These are phyloP conservation scores for Chaetomium fimeti DNA, from an alignment of 495 filamentous ascomycete genomes.

Conservation along the genomic window DNA sequence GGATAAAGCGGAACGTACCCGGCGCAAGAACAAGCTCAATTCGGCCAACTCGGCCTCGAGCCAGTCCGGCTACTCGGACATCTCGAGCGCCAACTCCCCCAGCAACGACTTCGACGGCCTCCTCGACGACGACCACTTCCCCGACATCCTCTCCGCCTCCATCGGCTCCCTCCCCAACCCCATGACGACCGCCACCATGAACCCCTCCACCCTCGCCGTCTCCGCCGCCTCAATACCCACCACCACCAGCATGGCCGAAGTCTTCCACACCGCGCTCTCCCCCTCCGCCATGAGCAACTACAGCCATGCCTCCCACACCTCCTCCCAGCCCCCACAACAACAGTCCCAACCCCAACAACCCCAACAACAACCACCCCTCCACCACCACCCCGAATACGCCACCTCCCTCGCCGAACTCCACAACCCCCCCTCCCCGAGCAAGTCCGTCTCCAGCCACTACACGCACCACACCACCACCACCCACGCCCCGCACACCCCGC, in stretches of 20 bases:
- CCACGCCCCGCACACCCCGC: slow-evolving; percentile 32
- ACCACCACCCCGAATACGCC: slow-evolving; percentile 28
- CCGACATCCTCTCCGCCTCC: slow-evolving; percentile 43
- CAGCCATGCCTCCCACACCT: slow-evolving; percentile 27
- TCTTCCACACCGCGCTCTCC: slow-evolving; percentile 31
- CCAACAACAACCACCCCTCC: slow-evolving; percentile 43
- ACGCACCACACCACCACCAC: slow-evolving; percentile 27
- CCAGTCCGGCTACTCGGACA: slow-evolving; percentile 52
- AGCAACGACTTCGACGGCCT: slow-evolving; percentile 38
- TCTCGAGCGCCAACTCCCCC: slow-evolving; percentile 48
- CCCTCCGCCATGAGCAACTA: slow-evolving; percentile 38
- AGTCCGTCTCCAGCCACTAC: slow-evolving; percentile 40
- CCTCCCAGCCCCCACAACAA: slow-evolving; percentile 21
- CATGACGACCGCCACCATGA: slow-evolving; percentile 34
- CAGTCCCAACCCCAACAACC: slow-evolving; percentile 42
- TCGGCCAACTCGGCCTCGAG: slow-evolving; percentile 41
- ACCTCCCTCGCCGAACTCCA: slow-evolving; percentile 21
- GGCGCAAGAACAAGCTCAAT: slow-evolving; percentile 52
- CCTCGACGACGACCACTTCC: slow-evolving; percentile 46
- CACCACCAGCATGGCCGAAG: slow-evolving; percentile 35
- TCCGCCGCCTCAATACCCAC: slow-evolving; percentile 45
- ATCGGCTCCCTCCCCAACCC: slow-evolving; percentile 38
- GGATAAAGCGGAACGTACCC: slow-evolving; percentile 59
- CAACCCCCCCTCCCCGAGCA: slow-evolving; percentile 48
- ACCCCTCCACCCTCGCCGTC: slow-evolving; percentile 39